These are phyloP conservation scores for Metschnikowia cerradonensis DNA, from an alignment of 805 yeast species.

Conservation along the genomic window DNA sequence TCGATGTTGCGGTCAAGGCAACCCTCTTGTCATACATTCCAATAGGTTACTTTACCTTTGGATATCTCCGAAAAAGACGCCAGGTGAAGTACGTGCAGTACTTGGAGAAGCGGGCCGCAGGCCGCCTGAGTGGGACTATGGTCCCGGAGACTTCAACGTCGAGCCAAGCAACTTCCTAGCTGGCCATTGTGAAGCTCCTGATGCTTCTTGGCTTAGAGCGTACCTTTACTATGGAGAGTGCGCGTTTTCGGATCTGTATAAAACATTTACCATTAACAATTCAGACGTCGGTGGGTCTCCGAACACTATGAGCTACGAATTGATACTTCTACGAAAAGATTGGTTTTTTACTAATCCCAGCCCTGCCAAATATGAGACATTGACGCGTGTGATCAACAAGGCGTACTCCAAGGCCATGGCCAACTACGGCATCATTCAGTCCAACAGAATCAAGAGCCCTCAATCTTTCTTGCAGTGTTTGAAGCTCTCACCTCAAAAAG, in stretches of 20 bases:
- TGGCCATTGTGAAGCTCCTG: neutral
- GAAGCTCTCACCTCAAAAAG: conserved; percentile 16
- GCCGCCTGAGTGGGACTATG: neutral
- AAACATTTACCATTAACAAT: neutral
- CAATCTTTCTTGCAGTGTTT: conserved; percentile 23
- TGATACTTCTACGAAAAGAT: conserved; percentile 19
- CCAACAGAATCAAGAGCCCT: conserved; percentile 37
- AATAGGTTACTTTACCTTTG: conserved; percentile 32
- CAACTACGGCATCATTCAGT: conserved; percentile 39
- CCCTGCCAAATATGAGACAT: conserved; percentile 13
- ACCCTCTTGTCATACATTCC: conserved; percentile 34
- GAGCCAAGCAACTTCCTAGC: neutral
- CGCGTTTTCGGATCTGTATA: neutral
- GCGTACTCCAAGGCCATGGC: conserved; percentile 48
- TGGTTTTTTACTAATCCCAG: conserved; percentile 18
- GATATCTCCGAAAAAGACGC: conserved; percentile 23
- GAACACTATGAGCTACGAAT: conserved; percentile 19
- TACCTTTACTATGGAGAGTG: neutral
- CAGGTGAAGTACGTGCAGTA: conserved; percentile 18
- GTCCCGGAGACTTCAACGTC: neutral
- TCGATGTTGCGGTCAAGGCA: conserved; percentile 26
- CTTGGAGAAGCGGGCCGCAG: conserved; percentile 20
- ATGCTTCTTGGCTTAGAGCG: neutral
- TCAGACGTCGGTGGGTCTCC: neutral
- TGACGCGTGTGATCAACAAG: conserved; percentile 38